Percentiles rank a stretch among this genome's conserved stretches.
Conservation (phyloP, 805 yeast species). For the Helenozyma rhizophorensis region DNA sequence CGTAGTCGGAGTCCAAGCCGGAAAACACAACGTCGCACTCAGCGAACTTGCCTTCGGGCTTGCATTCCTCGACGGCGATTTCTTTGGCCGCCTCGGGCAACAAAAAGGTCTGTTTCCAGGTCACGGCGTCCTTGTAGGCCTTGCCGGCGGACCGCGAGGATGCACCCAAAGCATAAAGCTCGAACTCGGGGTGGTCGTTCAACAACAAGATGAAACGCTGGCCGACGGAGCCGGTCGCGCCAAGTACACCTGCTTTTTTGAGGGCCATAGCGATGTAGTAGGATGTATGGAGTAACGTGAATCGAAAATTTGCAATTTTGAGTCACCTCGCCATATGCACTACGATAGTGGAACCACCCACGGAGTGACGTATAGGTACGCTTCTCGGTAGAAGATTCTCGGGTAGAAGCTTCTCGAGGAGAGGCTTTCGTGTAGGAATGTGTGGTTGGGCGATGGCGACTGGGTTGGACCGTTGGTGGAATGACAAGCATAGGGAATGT, state of each 20-base stretch:
- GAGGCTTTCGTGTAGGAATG: too few species aligned
- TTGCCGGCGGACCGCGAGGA: constrained; percentile 93
- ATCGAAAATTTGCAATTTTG: not conserved
- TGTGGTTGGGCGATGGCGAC: too few species aligned
- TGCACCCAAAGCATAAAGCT: constrained; percentile 83
- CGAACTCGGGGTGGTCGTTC: constrained; percentile 85
- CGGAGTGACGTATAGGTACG: too few species aligned
- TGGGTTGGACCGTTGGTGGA: too few species aligned
- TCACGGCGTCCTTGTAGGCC: constrained; percentile 75
- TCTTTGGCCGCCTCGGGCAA: constrained; percentile 66
- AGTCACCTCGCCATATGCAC: constrained; percentile 1
- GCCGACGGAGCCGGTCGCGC: constrained; percentile 98
- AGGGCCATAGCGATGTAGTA: constrained; percentile 17
- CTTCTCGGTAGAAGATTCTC: too few species aligned
- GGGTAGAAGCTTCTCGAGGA: too few species aligned
- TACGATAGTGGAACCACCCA: not conserved
- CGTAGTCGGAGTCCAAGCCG: constrained; percentile 88
- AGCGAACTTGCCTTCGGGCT: constrained; percentile 61
- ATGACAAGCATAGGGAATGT: too few species aligned
- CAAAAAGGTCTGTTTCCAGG: constrained; percentile 89
- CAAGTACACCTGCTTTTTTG: constrained; percentile 80
- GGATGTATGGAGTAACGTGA: not conserved
- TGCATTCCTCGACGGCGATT: constrained; percentile 74
- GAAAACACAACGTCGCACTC: constrained; percentile 94
- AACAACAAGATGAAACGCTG: constrained; percentile 87